These are phyloP conservation scores for Adansonia rubrostipa DNA, from an alignment of 441 rosid species.

Conservation along the genomic window DNA sequence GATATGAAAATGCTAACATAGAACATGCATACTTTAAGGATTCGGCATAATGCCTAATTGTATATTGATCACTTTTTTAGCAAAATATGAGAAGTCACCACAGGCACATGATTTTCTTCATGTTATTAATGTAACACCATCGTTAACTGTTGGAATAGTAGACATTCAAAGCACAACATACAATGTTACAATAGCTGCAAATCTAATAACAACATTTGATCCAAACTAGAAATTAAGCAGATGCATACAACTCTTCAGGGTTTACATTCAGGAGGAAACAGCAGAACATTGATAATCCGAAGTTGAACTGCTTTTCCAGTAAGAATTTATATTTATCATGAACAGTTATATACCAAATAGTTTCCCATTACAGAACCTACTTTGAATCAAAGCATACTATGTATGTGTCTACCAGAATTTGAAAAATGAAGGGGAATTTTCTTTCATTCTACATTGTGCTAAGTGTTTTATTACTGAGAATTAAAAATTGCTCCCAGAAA, in stretches of 20 bases:
- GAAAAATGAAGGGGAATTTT: background rate
- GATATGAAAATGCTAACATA: background rate
- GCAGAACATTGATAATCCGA: background rate
- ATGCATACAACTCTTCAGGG: background rate
- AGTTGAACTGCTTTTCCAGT: slow-evolving; percentile 1
- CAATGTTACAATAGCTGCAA: background rate
- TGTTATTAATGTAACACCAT: background rate
- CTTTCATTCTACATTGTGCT: background rate
- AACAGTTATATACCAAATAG: background rate
- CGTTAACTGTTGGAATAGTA: background rate
- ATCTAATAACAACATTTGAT: background rate
- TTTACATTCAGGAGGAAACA: background rate
- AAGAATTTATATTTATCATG: background rate
- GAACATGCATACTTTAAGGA: background rate
- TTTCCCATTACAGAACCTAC: background rate
- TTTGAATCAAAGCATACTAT: background rate
- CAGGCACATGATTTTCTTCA: background rate
- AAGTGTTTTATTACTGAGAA: background rate
- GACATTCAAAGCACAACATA: background rate
- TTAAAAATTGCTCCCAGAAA: background rate
- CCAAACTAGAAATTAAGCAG: background rate
- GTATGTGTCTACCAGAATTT: background rate
- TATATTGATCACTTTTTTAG: background rate
- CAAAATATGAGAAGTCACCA: background rate
- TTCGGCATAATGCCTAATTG: background rate